These are phyloP conservation scores for Suillus subaureus DNA, from an alignment of 768 basidiomycete species.

Conservation along the genomic window DNA sequence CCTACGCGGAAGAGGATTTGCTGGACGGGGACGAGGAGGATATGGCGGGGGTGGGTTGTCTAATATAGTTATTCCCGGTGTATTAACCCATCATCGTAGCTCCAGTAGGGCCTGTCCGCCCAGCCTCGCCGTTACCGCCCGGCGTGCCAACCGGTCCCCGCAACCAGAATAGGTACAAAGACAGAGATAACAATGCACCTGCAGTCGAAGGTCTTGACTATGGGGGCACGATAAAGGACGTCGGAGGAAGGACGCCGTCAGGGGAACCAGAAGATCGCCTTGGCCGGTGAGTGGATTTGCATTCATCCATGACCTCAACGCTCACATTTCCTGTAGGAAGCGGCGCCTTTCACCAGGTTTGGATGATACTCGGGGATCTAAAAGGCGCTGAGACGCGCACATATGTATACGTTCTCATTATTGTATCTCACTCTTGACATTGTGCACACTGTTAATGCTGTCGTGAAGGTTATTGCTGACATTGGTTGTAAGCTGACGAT, in stretches of 20 bases:
- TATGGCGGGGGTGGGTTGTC: slow-evolving; percentile 42
- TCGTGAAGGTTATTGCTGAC: not conserved
- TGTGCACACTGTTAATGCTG: slow-evolving; percentile 2
- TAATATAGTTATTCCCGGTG: not conserved
- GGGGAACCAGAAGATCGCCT: slow-evolving; percentile 71
- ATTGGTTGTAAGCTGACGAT: not conserved
- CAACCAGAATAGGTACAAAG: slow-evolving; percentile 90
- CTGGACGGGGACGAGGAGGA: slow-evolving; percentile 40
- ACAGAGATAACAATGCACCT: slow-evolving; percentile 81
- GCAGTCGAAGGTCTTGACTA: slow-evolving; percentile 91
- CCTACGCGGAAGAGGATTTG: slow-evolving; percentile 47
- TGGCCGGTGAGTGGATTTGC: slow-evolving; percentile 45
- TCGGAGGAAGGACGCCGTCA: slow-evolving; percentile 53
- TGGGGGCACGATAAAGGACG: slow-evolving; percentile 59
- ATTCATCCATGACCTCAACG: slow-evolving; percentile 3
- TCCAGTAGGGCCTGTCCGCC: slow-evolving; percentile 63
- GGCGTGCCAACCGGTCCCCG: slow-evolving; percentile 87
- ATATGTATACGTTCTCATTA: slow-evolving; percentile 30
- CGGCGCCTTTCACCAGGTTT: slow-evolving; percentile 71
- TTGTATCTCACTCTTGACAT: slow-evolving; percentile 26
- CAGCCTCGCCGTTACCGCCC: slow-evolving; percentile 84
- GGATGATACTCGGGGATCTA: slow-evolving; percentile 69
- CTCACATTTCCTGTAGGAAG: slow-evolving; percentile 49
- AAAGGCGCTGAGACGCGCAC: slow-evolving; percentile 58
- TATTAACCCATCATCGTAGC: slow-evolving; percentile 18